These are phyloP conservation scores for Kwoniella sp. DNA, from an alignment of 768 basidiomycete genomes.

Conservation along the genomic window DNA sequence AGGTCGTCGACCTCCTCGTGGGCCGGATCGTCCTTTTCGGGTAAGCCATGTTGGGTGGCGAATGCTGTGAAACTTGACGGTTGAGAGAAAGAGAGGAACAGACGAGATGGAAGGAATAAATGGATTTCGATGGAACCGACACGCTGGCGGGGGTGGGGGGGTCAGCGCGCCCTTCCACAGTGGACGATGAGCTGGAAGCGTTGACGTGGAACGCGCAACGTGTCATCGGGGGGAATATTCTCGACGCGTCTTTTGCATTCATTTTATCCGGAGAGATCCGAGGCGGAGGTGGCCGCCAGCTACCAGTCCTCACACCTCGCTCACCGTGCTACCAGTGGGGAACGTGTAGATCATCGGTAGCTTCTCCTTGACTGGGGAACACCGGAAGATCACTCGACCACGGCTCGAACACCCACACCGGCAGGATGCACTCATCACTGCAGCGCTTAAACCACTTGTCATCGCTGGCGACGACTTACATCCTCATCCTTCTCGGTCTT, in stretches of 20 bases:
- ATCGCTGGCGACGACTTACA: slow-evolving; percentile 39
- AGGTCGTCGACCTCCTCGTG: slow-evolving; percentile 19
- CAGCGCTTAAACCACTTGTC: slow-evolving; percentile 38
- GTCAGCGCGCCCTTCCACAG: too few relatives aligned
- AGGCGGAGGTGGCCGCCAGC: not conserved
- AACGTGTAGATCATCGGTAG: too few relatives aligned
- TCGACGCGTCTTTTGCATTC: slow-evolving; percentile 6
- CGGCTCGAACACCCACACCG: too few relatives aligned
- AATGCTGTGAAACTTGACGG: not conserved
- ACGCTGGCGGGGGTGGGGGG: slow-evolving; percentile 10
- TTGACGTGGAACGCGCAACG: slow-evolving; percentile 2
- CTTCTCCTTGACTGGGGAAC: too few relatives aligned
- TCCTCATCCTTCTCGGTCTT: slow-evolving; percentile 39
- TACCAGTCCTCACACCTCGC: too few relatives aligned
- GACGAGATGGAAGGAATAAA: not conserved
- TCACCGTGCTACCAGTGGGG: too few relatives aligned
- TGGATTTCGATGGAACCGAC: slow-evolving; percentile 9
- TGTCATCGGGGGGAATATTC: slow-evolving; percentile 22
- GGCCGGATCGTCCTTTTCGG: slow-evolving; percentile 25
- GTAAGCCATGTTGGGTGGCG: slow-evolving; percentile 26
- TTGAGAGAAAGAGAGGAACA: slow-evolving; percentile 4
- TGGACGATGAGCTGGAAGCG: slow-evolving; percentile 7
- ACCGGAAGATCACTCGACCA: too few relatives aligned
- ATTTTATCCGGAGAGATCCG: not conserved
- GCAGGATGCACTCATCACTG: slow-evolving; percentile 39